phyloP scores from a whole-genome alignment of 805 yeast genomes.

The Tanozyma kutaoensis region DNA sequence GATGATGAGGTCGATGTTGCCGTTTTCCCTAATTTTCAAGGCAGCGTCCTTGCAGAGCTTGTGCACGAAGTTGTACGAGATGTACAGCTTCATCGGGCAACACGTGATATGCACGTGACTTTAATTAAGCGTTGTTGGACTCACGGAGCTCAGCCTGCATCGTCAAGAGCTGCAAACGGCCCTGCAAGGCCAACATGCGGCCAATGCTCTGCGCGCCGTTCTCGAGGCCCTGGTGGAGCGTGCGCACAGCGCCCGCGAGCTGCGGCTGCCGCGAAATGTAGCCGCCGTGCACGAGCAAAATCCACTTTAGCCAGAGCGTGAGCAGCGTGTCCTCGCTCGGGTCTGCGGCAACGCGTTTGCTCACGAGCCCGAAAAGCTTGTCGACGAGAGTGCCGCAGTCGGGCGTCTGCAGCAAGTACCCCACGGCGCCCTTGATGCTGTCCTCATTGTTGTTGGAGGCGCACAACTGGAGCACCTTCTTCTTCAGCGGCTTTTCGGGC shows the following conservation, averaged over 20 bases:
- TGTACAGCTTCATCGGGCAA: slow-evolving; percentile 29
- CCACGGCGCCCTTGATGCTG: slow-evolving; percentile 16
- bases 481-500: slow-evolving; percentile 1
- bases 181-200: slow-evolving; percentile 66
- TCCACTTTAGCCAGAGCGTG: slow-evolving; percentile 67
- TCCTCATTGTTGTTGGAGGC: slow-evolving; percentile 14
- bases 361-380: slow-evolving; percentile 14
- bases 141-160: slow-evolving; percentile 62
- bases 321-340: slow-evolving; percentile 12
- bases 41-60: slow-evolving; percentile 55
- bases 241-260: slow-evolving; percentile 40
- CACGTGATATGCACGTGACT: background rate
- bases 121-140: slow-evolving; percentile 1
- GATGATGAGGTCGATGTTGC: slow-evolving; percentile 6
- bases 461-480: slow-evolving; percentile 13
- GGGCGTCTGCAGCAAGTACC: slow-evolving; percentile 20
- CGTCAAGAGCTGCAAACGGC: slow-evolving; percentile 64
- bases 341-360: slow-evolving; percentile 13
- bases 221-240: slow-evolving; percentile 43
- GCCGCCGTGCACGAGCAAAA: slow-evolving; percentile 58
- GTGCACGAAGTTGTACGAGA: slow-evolving; percentile 72
- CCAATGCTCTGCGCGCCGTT: slow-evolving; percentile 49
- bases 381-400: slow-evolving; percentile 9
- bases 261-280: slow-evolving; percentile 28
- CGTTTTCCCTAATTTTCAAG: slow-evolving; percentile 36